Evolutionary conservation across 495 filamentous ascomycete species (phyloP).

Genomic region (Penicillium tannophilum): DNA sequence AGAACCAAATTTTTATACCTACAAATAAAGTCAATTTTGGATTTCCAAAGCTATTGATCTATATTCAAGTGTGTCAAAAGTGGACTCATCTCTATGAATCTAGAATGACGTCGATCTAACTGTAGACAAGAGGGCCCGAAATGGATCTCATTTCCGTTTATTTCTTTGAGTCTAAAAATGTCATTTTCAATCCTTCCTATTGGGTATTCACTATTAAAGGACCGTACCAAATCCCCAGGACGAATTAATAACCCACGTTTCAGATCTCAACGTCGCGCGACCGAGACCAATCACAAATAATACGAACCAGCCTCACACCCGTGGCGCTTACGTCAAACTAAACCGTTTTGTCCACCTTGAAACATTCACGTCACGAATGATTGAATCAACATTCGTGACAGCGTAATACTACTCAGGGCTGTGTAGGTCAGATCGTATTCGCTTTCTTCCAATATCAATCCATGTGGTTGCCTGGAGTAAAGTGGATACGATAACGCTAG

Average conservation of each 20-base stretch:
- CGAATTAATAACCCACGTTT: not conserved
- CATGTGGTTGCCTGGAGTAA: conserved; percentile 7
- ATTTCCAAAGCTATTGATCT: not conserved
- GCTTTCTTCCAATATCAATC: not conserved
- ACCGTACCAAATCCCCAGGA: not conserved
- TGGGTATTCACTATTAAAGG: not conserved
- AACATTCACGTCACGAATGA: conserved; percentile 2
- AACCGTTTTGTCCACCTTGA: not conserved
- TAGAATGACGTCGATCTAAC: not conserved
- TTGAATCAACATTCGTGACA: conserved; percentile 1
- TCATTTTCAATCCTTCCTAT: not conserved
- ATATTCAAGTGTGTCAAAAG: not conserved
- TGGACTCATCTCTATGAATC: not conserved
- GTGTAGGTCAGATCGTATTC: not conserved
- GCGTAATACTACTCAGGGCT: not conserved
- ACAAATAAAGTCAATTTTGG: not conserved
- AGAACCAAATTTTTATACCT: not conserved
- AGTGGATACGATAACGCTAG: not conserved
- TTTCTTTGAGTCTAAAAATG: not conserved
- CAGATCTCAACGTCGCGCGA: conserved; percentile 5
- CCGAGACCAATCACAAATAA: conserved; percentile 5
- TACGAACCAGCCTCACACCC: not conserved
- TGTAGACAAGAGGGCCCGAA: not conserved
- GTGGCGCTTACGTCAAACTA: not conserved
- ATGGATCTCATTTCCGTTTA: not conserved